A percentile compares a stretch with the other conserved stretches of the same genome.
phyloP scores from a whole-genome alignment of 495 filamentous ascomycete genomes.

The Hypomontagnella submonticulosa region DNA sequence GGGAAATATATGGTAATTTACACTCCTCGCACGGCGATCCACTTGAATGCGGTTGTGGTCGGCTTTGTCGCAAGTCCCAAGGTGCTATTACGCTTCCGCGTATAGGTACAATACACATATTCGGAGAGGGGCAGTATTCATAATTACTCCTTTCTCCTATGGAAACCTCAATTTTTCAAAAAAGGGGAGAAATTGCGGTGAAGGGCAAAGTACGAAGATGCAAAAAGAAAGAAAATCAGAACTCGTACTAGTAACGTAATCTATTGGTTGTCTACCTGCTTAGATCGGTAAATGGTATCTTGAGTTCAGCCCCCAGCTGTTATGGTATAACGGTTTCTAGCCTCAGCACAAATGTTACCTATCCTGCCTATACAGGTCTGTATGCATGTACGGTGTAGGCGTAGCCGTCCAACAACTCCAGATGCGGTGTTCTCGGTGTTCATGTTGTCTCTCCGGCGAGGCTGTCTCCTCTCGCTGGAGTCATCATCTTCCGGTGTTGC shows the following conservation, averaged over 20 bases:
- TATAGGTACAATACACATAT: constrained; percentile 1
- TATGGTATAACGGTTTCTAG: constrained; percentile 14
- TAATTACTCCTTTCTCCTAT: constrained; percentile 10
- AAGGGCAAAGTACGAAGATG: constrained; percentile 7
- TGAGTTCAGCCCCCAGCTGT: constrained; percentile 30
- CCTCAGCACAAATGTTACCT: constrained; percentile 19
- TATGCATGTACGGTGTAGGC: constrained; percentile 13
- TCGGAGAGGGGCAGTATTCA: constrained; percentile 7
- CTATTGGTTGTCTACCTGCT: constrained; percentile 3
- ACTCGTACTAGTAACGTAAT: no score
- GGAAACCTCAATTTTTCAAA: constrained; percentile 3
- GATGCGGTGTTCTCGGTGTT: constrained; percentile 27
- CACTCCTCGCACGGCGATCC: constrained; percentile 21
- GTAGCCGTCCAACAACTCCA: constrained; percentile 15
- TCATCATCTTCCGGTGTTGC: constrained; percentile 33
- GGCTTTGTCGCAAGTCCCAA: constrained; percentile 33
- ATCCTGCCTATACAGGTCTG: constrained; percentile 11
- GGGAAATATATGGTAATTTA: constrained; percentile 25
- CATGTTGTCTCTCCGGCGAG: constrained; percentile 28
- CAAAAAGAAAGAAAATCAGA: not conserved
- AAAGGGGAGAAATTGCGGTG: constrained; percentile 33
- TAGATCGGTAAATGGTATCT: constrained; percentile 13
- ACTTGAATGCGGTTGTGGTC: constrained; percentile 36
- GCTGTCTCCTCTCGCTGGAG: constrained; percentile 24
- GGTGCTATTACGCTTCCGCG: constrained; percentile 30